These are phyloP conservation scores for Rosa chinensis DNA, from an alignment of 306 rosid genomes.

Conservation along the genomic window DNA sequence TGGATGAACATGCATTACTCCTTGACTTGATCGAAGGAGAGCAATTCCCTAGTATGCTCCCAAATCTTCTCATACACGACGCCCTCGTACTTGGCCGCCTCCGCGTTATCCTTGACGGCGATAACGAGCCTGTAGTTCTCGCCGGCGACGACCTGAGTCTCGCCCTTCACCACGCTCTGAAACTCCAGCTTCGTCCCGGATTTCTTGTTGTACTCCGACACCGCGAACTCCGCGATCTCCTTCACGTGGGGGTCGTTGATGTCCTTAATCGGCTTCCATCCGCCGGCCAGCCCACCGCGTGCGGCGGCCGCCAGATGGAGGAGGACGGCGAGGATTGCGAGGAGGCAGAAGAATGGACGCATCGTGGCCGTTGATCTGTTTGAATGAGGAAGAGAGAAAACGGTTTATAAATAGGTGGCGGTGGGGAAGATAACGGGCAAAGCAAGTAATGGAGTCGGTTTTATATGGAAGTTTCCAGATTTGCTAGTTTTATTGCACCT, in stretches of 20 bases:
- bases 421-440: too few relatives aligned
- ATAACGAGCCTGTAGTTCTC: constrained; percentile 46
- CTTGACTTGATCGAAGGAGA: constrained; percentile 34
- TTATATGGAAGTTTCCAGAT: too few relatives aligned
- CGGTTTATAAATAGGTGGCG: too few relatives aligned
- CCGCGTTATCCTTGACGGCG: constrained; percentile 22
- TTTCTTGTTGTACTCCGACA: constrained; percentile 43
- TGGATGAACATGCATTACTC: neutral
- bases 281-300: constrained; percentile 11
- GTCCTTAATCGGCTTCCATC: constrained; percentile 46
- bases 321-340: constrained; percentile 20
- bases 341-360: constrained; percentile 12
- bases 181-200: constrained; percentile 24
- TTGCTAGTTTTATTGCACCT: too few relatives aligned
- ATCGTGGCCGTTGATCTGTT: constrained; percentile 3
- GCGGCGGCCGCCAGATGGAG: constrained; percentile 8
- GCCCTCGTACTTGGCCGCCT: constrained; percentile 27
- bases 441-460: too few relatives aligned
- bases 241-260: constrained; percentile 38
- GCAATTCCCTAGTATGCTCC: constrained; percentile 36
- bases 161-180: constrained; percentile 37
- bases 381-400: too few relatives aligned
- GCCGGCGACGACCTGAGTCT: constrained; percentile 56
- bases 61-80: constrained; percentile 43
- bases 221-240: constrained; percentile 55